Conservation (phyloP, 768 basidiomycete species). For the Agaricus blazei region DNA sequence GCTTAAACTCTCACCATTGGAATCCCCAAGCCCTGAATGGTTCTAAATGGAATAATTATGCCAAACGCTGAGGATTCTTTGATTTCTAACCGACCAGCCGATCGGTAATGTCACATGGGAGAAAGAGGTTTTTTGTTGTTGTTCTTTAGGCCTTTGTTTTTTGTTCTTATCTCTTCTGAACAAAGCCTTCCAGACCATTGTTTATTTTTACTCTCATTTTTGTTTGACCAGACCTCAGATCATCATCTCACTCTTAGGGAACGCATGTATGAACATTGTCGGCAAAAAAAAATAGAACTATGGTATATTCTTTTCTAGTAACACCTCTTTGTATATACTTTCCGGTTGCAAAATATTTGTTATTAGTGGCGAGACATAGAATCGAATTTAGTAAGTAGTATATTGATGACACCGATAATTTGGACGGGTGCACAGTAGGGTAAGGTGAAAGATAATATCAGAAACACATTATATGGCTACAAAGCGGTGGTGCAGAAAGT, state of each 20-base stretch:
- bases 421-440: too few species aligned
- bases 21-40: conserved; percentile 13
- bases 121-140: background rate
- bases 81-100: background rate
- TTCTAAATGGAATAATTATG: conserved; percentile 32
- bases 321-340: background rate
- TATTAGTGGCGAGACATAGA: background rate
- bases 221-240: background rate
- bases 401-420: too few species aligned
- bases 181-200: background rate
- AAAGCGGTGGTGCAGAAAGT: background rate
- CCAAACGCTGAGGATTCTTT: conserved; percentile 27
- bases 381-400: too few species aligned
- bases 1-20: conserved; percentile 14
- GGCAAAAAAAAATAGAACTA: background rate
- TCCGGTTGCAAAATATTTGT: background rate
- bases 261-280: background rate
- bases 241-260: background rate
- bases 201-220: background rate
- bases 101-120: too few species aligned
- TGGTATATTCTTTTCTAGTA: conserved; percentile 1
- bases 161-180: conserved; percentile 1
- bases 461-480: background rate
- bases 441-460: too few species aligned
- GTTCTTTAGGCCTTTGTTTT: background rate